These are phyloP conservation scores for Aphanocladium album DNA, from an alignment of 2,329 filamentous ascomycete genomes.

Conservation along the genomic window DNA sequence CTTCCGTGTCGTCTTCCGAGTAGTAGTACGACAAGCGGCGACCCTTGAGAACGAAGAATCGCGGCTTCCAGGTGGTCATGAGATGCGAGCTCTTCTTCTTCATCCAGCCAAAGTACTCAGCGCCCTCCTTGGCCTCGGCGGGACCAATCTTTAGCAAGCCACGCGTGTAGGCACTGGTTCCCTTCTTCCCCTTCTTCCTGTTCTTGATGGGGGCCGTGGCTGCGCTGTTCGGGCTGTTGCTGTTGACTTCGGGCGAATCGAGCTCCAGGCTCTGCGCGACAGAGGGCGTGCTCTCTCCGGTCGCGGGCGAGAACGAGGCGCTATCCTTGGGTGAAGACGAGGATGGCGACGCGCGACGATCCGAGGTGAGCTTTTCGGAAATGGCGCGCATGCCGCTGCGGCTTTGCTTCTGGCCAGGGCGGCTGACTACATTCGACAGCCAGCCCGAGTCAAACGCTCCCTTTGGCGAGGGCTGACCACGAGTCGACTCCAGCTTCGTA, in stretches of 20 bases:
- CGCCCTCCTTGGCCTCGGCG: conserved; percentile 74
- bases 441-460: conserved; percentile 50
- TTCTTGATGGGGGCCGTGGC: conserved; percentile 44
- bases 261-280: conserved; percentile 68
- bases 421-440: conserved; percentile 47
- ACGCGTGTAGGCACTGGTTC: conserved; percentile 88
- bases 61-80: conserved; percentile 96
- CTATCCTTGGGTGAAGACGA: conserved; percentile 48
- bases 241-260: conserved; percentile 58
- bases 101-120: conserved; percentile 98
- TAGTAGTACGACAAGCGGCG: conserved; percentile 94
- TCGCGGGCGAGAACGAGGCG: conserved; percentile 60
- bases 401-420: conserved; percentile 44
- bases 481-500: conserved; percentile 49
- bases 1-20: conserved; percentile 83
- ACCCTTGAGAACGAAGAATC: conserved; percentile 91
- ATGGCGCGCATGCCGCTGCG: conserved; percentile 74
- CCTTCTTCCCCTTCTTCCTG: conserved; percentile 79
- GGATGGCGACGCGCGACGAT: conserved; percentile 33
- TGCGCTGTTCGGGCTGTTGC: conserved; percentile 52
- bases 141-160: conserved; percentile 79
- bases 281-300: conserved; percentile 68
- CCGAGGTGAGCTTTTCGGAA: conserved; percentile 66
- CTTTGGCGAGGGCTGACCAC: conserved; percentile 32
- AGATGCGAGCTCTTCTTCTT: conserved; percentile 96